Conservation (phyloP, 768 basidiomycete genomes). For the Amanita jacksonii region DNA sequence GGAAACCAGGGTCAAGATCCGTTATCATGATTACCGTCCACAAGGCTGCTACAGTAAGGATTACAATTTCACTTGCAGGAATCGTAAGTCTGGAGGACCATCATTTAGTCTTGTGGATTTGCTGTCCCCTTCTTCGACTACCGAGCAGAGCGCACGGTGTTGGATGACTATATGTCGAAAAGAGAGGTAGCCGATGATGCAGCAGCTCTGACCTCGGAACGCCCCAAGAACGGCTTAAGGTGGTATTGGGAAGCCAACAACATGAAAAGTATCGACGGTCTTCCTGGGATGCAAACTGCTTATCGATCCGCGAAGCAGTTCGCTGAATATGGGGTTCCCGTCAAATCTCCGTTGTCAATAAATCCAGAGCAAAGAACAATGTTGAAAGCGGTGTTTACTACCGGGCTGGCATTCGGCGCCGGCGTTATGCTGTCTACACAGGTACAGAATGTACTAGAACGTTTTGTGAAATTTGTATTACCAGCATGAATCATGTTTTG, state of each 20-base stretch:
- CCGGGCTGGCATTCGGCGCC: background rate
- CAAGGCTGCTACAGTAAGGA: slow-evolving; percentile 40
- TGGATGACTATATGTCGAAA: slow-evolving; percentile 34
- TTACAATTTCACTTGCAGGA: background rate
- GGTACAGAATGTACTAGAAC: background rate
- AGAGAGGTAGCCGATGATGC: slow-evolving; percentile 33
- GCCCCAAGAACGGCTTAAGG: slow-evolving; percentile 35
- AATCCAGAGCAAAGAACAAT: background rate
- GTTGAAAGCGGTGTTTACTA: background rate
- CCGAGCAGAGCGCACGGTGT: slow-evolving; percentile 42
- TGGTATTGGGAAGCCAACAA: slow-evolving; percentile 48
- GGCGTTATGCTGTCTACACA: background rate
- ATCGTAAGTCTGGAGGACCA: background rate
- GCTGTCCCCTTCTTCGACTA: slow-evolving; percentile 54
- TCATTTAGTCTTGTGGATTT: slow-evolving; percentile 53
- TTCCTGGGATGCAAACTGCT: slow-evolving; percentile 25
- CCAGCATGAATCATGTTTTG: no score
- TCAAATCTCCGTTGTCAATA: background rate
- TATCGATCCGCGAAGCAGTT: background rate
- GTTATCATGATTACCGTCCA: slow-evolving; percentile 52
- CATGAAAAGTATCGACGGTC: slow-evolving; percentile 42
- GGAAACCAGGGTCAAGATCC: slow-evolving; percentile 49
- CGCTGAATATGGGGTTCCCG: background rate
- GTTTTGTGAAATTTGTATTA: no score
- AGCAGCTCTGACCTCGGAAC: background rate